Evolutionary conservation across 768 basidiomycete species (phyloP), one percentile per base, ranked within the genome.

Genomic region (Cyclocybe aegerita): DNA sequence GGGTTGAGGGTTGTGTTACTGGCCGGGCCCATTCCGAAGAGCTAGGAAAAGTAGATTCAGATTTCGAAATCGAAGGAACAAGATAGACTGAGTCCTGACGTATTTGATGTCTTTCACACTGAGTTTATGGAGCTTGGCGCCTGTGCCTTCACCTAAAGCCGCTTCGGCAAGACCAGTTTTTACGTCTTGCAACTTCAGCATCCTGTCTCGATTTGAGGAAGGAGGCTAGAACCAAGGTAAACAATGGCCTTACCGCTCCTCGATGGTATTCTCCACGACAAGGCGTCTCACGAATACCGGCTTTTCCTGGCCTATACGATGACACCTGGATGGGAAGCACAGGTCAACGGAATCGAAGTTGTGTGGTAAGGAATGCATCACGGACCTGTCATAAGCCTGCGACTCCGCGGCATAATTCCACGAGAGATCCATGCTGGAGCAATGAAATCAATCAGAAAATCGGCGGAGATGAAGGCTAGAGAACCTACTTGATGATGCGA

Each of bases 391-490:
- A 46, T 77, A 78, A 4, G 86, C 86, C 56, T 89, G 87, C 0
- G 81, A 81, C 59, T 88, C 86, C 0, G 83, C 70, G 0, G 86
- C 86, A 55, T 79, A 85, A 58, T 86, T 87, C 86, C 86, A 88
- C 23, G 83, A 83, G 12, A 88, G 69, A 61, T 88, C 87, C 74
- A 89, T 76, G 63, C 84, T 86, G 43, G 4, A 37, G 23, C 14
- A 39, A 17, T n/a, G 31, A 33, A 38, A 12, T 44, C 1, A 48
- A 37, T 16, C 16, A 43, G 31, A 14, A 12, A 30, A 30, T 11
- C 44, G 23, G 12, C 17, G 41, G 7, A 15, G 15, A 11, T 32
- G 9, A 30, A 6, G 7, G 14, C 40, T 43, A 8, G n/a, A 1
- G 38, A 31, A 61, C 77, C 41, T 57, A 86, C 84, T 85, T 85